Percentiles rank a stretch among this genome's conserved stretches.
Evolutionary conservation across 31 red algal species (phyloP).

Genomic region (Pterothamnion heteromorphum): DNA sequence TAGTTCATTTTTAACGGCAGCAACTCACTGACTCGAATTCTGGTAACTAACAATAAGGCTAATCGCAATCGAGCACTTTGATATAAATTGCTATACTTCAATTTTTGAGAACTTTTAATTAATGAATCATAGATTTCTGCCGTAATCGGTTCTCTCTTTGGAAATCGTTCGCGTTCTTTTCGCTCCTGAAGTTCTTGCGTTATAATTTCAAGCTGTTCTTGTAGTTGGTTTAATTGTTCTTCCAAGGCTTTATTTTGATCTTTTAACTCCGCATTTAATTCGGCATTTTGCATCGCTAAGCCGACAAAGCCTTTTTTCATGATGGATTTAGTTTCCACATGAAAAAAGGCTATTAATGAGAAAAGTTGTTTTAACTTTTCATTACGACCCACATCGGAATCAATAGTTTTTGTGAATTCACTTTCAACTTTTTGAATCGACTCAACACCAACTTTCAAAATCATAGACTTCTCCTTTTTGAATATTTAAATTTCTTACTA

Average conservation of each 20-base stretch:
- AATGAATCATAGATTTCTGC: slow-evolving; percentile 1
- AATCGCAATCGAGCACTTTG: slow-evolving; percentile 7
- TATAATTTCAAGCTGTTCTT: slow-evolving; percentile 24
- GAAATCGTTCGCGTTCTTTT: background rate
- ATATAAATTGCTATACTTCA: background rate
- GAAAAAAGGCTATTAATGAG: slow-evolving; percentile 39
- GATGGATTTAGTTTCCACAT: slow-evolving; percentile 19
- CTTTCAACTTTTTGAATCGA: slow-evolving; percentile 40
- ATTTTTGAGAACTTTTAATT: background rate
- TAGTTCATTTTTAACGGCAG: slow-evolving; percentile 10
- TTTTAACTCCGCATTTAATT: slow-evolving; percentile 16
- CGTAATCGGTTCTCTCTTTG: slow-evolving; percentile 3
- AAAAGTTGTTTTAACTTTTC: slow-evolving; percentile 34
- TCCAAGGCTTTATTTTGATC: background rate
- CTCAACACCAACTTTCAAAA: slow-evolving; percentile 33
- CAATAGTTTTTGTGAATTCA: slow-evolving; percentile 36
- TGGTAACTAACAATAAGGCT: slow-evolving; percentile 19
- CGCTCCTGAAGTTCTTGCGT: background rate
- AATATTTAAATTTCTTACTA: background rate
- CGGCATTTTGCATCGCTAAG: slow-evolving; percentile 32
- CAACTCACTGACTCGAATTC: slow-evolving; percentile 1
- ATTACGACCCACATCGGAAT: slow-evolving; percentile 39
- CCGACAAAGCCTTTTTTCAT: background rate
- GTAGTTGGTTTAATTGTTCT: background rate
- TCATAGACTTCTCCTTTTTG: slow-evolving; percentile 38